Base-by-base conservation (phyloP, 306 rosid species). In the Canavalia ensiformis region DNA sequence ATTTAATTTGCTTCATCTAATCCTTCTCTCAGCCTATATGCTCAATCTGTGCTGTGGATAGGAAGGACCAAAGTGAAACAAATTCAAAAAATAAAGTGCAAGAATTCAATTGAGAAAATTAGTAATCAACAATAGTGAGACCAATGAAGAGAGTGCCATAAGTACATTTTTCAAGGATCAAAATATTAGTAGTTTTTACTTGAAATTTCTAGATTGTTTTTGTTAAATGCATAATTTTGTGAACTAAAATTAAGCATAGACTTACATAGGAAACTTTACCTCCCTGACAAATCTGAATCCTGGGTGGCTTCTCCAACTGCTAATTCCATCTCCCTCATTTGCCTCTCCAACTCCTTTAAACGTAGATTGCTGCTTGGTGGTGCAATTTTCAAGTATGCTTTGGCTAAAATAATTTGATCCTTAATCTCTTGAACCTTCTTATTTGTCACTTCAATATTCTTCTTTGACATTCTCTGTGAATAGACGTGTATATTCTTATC, bases 311-410 rank as follows among this genome's bases (percentile, higher is more conserved):
- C 84, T 39, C 62, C 63, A 62, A 80, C 39, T 80, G 28, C 56
- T 39, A 9, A 59, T 41, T 80, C 84, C 79, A 80, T 62, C 67
- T 72, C 79, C 39, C 37, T 72, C n/a, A 75, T 50, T 72, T 9
- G 74, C 39, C 41, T 47, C 67, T 72, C 84, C 84, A 80, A 70
- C 72, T 72, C 67, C 66, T 65, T 80, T 79, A 80, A 51, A 67
- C 56, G 84, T 13, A 60, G 39, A 50, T 72, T 72, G 29, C 30
- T 72, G 74, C 73, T 72, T 41, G 84, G 74, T 42, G 84, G 67
- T 52, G 84, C 84, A 80, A 80, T 62, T 34, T 72, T 80, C 66
- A 80, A 80, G 84, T 80, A 80, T 72, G 60, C 79, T 63, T 80
- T 80, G 46, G 84, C 84, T 68, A 51, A 50, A 29, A 12, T 25